Percentiles rank a stretch among this genome's conserved stretches.
phyloP scores from a whole-genome alignment of 1,284 basidiomycete genomes.

The Ganoderma multipileum region DNA sequence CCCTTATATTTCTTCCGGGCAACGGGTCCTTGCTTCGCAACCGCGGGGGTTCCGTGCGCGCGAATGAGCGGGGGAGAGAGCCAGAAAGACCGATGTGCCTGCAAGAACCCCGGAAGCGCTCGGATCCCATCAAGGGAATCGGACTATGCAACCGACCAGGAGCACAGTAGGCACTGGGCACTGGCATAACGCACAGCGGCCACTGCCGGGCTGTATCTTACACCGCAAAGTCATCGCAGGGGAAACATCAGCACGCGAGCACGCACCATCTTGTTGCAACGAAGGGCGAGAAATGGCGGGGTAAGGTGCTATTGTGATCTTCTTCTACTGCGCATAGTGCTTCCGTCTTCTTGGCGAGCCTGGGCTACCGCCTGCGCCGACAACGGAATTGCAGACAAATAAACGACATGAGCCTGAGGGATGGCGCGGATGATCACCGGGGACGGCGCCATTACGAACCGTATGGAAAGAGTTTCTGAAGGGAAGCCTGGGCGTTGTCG shows the following conservation, averaged over 20 bases:
- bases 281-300: slow-evolving; percentile 3
- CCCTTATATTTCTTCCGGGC: background rate
- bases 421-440: background rate
- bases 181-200: background rate
- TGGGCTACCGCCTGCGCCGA: background rate
- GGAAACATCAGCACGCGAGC: slow-evolving; percentile 9
- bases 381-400: background rate
- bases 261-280: slow-evolving; percentile 11
- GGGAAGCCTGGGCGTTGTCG: background rate
- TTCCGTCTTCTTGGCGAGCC: background rate
- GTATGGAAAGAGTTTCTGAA: background rate
- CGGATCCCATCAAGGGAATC: background rate
- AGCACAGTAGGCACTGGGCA: background rate
- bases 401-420: background rate
- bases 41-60: background rate
- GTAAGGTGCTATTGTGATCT: slow-evolving; percentile 6
- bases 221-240: background rate
- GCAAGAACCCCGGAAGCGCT: background rate
- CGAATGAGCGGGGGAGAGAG: background rate
- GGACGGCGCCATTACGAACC: background rate
- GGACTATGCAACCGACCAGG: background rate
- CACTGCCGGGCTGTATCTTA: background rate
- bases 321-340: background rate
- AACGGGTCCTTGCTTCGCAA: background rate
- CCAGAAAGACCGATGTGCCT: background rate